Base-by-base conservation (phyloP, 129 eudicot genomes). In the Calendula officinalis region DNA sequence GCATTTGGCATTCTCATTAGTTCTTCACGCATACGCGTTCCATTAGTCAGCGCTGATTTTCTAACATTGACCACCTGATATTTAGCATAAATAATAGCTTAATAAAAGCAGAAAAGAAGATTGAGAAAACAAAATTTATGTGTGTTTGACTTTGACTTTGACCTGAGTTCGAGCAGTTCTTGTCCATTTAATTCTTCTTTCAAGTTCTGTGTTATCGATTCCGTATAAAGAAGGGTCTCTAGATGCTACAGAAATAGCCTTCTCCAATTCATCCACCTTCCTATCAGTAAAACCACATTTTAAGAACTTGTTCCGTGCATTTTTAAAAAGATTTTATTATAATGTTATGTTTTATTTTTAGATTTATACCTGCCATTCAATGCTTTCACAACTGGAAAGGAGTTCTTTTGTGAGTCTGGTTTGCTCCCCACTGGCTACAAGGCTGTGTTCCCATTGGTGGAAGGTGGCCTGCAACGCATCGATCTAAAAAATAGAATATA, bases 181-280 rank as follows among this genome's bases (percentile, higher is more conserved):
- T 52, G 86, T 88, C 96, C 96, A 88, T 75, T 84, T 77, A 0
- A 22, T 22, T 22, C 84, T 60, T 50, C 80, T 88, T 49, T 88
- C 89, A 54, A 88, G 89, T 77, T 84, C 92, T 46, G 58, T 64
- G 53, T 82, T 73, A 67, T 57, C 39, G 55, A 84, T 85, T 44
- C 83, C 89, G 51, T 84, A 88, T 70, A 59, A 62, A 62, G 81
- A 72, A 86, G 96, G 45, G 73, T 88, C 84, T 74, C 83, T 84
- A 8, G 89, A 72, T 47, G 89, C 96, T 47, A 88, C 85, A 61
- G 82, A 13, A 51, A 84, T 77, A 55, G 94, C 73, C 60, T 82
- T 85, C 72, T 84, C 86, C 81, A 85, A 80, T 71, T 88, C 96
- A 75, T 79, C 96, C 60, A 82, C 89, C 89, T 88, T 82, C 75